phyloP scores from a whole-genome alignment of 768 basidiomycete genomes.

The Suillus americanus region DNA sequence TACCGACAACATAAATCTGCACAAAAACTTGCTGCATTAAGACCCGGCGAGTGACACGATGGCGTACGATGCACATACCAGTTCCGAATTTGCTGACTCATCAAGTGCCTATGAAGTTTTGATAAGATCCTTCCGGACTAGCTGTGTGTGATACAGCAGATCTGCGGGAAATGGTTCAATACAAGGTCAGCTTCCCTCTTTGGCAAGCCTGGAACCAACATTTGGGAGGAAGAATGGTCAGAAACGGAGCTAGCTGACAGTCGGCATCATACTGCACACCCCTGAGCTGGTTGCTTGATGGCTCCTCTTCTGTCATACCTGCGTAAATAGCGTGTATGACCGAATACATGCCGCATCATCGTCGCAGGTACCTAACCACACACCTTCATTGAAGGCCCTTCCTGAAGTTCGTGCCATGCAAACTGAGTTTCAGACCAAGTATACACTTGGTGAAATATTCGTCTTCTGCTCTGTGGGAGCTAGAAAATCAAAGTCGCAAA shows the following conservation, averaged over 20 bases:
- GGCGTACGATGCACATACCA: too few relatives aligned
- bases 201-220: neutral
- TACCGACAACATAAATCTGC: too few relatives aligned
- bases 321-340: neutral
- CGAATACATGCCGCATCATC: neutral
- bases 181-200: neutral
- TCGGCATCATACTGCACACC: neutral
- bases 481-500: too few relatives aligned
- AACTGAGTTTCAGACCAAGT: neutral
- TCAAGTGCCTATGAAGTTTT: too few relatives aligned
- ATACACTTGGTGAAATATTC: neutral
- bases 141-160: neutral
- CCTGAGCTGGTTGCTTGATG: too few relatives aligned
- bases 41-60: too few relatives aligned
- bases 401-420: neutral
- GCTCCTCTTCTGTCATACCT: too few relatives aligned
- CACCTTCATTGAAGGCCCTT: neutral
- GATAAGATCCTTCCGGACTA: neutral
- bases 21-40: too few relatives aligned
- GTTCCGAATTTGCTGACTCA: neutral
- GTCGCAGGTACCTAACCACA: neutral
- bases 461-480: neutral
- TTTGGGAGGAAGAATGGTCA: too few relatives aligned
- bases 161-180: neutral
- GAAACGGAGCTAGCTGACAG: too few relatives aligned